Conservation (phyloP, 306 rosid genomes). For the Cicer arietinum region DNA sequence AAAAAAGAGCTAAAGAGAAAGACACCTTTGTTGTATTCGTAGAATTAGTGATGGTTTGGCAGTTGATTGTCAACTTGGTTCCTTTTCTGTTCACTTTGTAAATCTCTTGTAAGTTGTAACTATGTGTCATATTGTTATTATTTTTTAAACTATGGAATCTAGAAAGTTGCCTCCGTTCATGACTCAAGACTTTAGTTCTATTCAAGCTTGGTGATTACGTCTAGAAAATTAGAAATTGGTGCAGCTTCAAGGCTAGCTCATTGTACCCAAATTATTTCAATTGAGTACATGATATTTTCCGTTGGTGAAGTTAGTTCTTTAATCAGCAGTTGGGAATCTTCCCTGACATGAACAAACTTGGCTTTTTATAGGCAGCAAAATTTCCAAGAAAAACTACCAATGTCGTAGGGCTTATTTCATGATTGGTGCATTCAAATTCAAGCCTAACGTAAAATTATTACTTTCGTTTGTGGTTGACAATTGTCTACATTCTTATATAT, state of each 20-base stretch:
- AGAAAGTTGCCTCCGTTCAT: constrained; percentile 9
- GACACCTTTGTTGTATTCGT: constrained; percentile 20
- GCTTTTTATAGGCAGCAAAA: neutral
- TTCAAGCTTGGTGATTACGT: neutral
- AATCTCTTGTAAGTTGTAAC: constrained; percentile 50
- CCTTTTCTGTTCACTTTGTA: constrained; percentile 41
- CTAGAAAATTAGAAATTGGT: neutral
- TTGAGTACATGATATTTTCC: neutral
- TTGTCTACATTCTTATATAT: too few species aligned
- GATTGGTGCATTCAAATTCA: too few species aligned
- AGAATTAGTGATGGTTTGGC: constrained; percentile 36
- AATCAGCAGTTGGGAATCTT: neutral
- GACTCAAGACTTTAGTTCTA: neutral
- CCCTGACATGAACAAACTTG: neutral
- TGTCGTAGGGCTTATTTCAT: neutral
- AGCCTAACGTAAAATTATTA: too few species aligned
- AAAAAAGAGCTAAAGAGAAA: constrained; percentile 7
- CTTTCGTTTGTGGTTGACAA: too few species aligned
- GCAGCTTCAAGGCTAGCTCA: neutral
- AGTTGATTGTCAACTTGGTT: constrained; percentile 18
- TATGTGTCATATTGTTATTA: constrained; percentile 16
- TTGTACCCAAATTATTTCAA: neutral
- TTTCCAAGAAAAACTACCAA: neutral
- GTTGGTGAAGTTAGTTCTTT: neutral
- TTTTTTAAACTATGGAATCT: constrained; percentile 25